Conservation (phyloP, 495 filamentous ascomycete species). For the Podospora didyma region DNA sequence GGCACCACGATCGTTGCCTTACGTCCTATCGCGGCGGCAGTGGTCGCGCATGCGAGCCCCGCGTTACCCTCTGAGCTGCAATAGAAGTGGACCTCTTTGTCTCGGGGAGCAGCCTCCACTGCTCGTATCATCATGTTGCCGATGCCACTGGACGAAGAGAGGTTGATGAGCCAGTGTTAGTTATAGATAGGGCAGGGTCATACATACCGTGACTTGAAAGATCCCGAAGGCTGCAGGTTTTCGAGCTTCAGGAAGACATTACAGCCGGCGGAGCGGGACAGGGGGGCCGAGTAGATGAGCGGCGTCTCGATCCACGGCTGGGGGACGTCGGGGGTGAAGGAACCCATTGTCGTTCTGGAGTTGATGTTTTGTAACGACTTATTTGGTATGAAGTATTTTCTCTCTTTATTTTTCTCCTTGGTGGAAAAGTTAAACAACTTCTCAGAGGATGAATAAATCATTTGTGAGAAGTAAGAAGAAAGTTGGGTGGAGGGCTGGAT, state of each 20-base stretch:
- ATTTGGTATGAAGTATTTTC: no score
- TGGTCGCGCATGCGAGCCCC: conserved; percentile 82
- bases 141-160: conserved; percentile 48
- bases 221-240: conserved; percentile 85
- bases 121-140: conserved; percentile 68
- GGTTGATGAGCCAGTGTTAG: neutral
- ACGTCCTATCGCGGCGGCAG: conserved; percentile 63
- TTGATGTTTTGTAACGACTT: no score
- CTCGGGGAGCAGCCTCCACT: conserved; percentile 34
- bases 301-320: conserved; percentile 72
- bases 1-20: conserved; percentile 83
- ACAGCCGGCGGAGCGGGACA: conserved; percentile 71
- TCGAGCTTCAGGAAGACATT: conserved; percentile 91
- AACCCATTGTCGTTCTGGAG: conserved; percentile 36
- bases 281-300: conserved; percentile 59
- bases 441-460: no score
- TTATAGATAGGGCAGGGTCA: neutral
- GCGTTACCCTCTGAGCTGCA: conserved; percentile 87
- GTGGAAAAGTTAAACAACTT: neutral
- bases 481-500: no score
- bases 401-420: neutral
- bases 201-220: conserved; percentile 78
- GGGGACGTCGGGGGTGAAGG: conserved; percentile 22
- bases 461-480: no score
- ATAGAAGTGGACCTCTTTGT: conserved; percentile 67